Percentiles rank a stretch among this genome's conserved stretches.
These are phyloP conservation scores for Tolypocladium album DNA, from an alignment of 2,329 filamentous ascomycete genomes.

Conservation along the genomic window DNA sequence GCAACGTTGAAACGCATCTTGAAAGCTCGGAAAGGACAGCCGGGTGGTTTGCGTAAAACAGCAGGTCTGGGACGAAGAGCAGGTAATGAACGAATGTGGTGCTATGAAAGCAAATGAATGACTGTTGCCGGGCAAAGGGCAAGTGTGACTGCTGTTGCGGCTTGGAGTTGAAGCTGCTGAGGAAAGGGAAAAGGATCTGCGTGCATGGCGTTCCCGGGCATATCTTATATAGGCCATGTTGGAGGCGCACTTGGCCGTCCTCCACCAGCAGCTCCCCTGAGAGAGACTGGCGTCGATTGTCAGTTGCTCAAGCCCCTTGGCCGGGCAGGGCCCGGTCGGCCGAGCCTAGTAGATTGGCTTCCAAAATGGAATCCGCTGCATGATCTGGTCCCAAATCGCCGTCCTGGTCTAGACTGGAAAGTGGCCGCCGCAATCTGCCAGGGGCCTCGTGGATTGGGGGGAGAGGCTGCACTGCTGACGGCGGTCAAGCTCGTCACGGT, in stretches of 20 bases:
- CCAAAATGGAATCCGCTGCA: not conserved
- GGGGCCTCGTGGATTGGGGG: not conserved
- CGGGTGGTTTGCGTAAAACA: not conserved
- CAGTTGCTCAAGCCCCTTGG: not conserved
- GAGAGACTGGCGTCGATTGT: not conserved
- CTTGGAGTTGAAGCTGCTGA: not conserved
- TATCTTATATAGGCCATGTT: not conserved
- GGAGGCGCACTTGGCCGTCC: too few species aligned
- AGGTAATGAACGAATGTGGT: slow-evolving; percentile 1
- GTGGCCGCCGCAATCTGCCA: not conserved
- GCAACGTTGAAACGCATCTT: slow-evolving; percentile 21
- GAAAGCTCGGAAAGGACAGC: not conserved
- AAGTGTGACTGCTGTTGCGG: not conserved
- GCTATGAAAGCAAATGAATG: not conserved
- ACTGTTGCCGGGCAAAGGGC: not conserved
- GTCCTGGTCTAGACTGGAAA: not conserved
- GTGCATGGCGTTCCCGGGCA: not conserved
- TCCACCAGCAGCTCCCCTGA: not conserved
- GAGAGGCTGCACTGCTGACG: not conserved
- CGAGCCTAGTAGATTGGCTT: not conserved
- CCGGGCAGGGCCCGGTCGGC: not conserved
- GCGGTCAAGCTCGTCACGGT: not conserved
- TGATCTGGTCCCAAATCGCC: not conserved
- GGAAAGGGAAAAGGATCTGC: not conserved
- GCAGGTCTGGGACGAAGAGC: not conserved